A percentile compares a stretch with the other conserved stretches of the same genome.
phyloP scores from a whole-genome alignment of 2,329 filamentous ascomycete genomes.

The Aspergillus nomiae region DNA sequence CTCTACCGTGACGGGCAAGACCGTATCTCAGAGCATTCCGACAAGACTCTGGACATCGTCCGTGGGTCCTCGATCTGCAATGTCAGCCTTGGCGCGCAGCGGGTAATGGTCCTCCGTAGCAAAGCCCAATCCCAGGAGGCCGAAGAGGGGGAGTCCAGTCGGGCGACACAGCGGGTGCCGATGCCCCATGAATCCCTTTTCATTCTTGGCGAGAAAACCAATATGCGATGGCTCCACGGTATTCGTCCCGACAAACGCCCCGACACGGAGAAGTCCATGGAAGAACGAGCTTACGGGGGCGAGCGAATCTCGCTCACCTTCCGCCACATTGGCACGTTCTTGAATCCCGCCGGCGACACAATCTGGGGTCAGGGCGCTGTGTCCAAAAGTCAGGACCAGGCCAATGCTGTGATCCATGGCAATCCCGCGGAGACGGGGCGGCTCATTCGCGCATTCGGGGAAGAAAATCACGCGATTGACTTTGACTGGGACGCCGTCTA shows the following conservation, averaged over 20 bases:
- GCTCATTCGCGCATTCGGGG: conserved; percentile 78
- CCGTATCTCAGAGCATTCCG: conserved; percentile 94
- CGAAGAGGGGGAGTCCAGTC: conserved; percentile 39
- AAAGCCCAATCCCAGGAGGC: conserved; percentile 53
- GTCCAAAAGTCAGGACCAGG: conserved; percentile 63
- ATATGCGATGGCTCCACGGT: conserved; percentile 86
- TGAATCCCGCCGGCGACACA: conserved; percentile 61
- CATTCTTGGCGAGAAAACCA: conserved; percentile 77
- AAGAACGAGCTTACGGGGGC: conserved; percentile 72
- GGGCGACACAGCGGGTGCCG: conserved; percentile 66
- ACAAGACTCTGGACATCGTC: conserved; percentile 92
- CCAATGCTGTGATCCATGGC: conserved; percentile 68
- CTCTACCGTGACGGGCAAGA: conserved; percentile 87
- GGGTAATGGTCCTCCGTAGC: conserved; percentile 85
- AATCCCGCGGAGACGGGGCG: conserved; percentile 61
- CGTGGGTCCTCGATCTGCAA: conserved; percentile 84
- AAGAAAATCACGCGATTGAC: conserved; percentile 73
- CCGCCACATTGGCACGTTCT: conserved; percentile 81
- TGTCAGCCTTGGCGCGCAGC: conserved; percentile 86
- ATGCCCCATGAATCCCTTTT: conserved; percentile 90
- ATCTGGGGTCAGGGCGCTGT: conserved; percentile 95
- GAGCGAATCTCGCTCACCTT: conserved; percentile 92
- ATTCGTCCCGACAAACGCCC: conserved; percentile 84
- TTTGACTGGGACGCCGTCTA: conserved; percentile 77
- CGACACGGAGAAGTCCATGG: conserved; percentile 63